Evolutionary conservation across 2,329 filamentous ascomycete genomes (phyloP).

Genomic region (Aspergillus pseudoterreus): DNA sequence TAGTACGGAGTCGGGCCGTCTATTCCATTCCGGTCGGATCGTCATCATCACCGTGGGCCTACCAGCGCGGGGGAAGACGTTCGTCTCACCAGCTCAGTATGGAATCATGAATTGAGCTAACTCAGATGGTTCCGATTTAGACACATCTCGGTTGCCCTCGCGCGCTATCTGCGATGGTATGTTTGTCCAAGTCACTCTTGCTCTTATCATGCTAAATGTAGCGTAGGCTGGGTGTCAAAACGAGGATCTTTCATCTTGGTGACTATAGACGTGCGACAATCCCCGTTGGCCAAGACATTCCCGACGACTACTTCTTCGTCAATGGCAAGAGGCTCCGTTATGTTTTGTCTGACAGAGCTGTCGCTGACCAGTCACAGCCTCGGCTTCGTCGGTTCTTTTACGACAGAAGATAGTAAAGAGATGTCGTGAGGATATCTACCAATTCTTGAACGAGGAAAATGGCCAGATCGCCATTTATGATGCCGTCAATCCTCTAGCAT

Average conservation of each 20-base stretch:
- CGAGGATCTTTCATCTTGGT: conserved; percentile 92
- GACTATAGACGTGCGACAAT: conserved; percentile 93
- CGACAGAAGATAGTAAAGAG: conserved; percentile 97
- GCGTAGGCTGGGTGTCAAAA: conserved; percentile 86
- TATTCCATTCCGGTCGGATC: conserved; percentile 96
- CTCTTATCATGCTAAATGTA: conserved; percentile 7
- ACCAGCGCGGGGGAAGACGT: conserved; percentile 93
- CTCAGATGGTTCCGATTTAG: conserved; percentile 39
- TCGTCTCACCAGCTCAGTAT: conserved; percentile 33
- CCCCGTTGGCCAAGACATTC: conserved; percentile 76
- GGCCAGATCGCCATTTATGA: conserved; percentile 98
- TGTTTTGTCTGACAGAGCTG: neutral
- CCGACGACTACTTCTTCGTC: conserved; percentile 96
- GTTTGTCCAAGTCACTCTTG: conserved; percentile 18
- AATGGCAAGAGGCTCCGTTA: conserved; percentile 53
- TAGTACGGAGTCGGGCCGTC: conserved; percentile 92
- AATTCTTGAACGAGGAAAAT: conserved; percentile 94
- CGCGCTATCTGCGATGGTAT: conserved; percentile 86
- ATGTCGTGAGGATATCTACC: conserved; percentile 94
- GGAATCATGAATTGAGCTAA: neutral
- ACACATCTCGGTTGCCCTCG: conserved; percentile 92
- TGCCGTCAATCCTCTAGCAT: conserved; percentile 87
- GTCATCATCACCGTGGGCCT: conserved; percentile 96
- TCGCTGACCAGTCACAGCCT: conserved; percentile 48
- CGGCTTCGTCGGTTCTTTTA: conserved; percentile 84